A percentile compares a stretch with the other conserved stretches of the same genome.
Conservation (phyloP, 352 stramenopile genomes). For the Phytopythium delawarense region DNA sequence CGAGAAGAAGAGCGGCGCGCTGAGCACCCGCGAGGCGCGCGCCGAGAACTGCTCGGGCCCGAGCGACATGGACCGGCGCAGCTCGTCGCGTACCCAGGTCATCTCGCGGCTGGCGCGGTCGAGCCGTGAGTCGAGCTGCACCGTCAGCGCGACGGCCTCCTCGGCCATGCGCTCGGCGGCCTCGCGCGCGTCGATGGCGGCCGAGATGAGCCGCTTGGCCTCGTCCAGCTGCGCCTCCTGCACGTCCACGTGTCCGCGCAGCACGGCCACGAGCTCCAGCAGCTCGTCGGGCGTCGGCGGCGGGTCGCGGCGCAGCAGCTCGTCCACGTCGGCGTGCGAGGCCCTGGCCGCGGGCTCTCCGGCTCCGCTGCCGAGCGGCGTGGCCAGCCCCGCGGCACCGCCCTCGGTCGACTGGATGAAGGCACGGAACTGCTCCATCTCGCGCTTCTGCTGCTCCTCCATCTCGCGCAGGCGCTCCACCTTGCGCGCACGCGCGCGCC, state of each 20-base stretch:
- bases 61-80: slow-evolving; percentile 14
- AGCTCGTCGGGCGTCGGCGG: slow-evolving; percentile 39
- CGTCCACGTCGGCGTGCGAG: slow-evolving; percentile 32
- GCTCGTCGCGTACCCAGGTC: slow-evolving; percentile 15
- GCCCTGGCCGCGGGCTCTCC: slow-evolving; percentile 22
- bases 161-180: slow-evolving; percentile 63
- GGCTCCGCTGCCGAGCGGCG: slow-evolving; percentile 17
- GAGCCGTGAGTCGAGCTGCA: slow-evolving; percentile 69
- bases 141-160: slow-evolving; percentile 67
- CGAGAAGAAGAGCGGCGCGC: slow-evolving; percentile 6
- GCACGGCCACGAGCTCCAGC: slow-evolving; percentile 61
- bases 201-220: slow-evolving; percentile 66
- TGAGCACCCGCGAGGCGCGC: slow-evolving; percentile 3
- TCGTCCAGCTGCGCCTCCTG: slow-evolving; percentile 75
- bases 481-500: slow-evolving; percentile 45
- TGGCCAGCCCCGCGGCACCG: slow-evolving; percentile 17
- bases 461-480: slow-evolving; percentile 61
- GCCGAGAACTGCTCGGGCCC: slow-evolving; percentile 2
- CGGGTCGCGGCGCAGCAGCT: slow-evolving; percentile 42
- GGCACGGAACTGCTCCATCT: slow-evolving; percentile 87
- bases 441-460: slow-evolving; percentile 70
- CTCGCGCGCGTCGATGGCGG: slow-evolving; percentile 74
- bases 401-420: slow-evolving; percentile 69
- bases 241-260: slow-evolving; percentile 64
- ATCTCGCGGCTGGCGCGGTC: slow-evolving; percentile 56